Evolutionary conservation across 208 protist species (phyloP), one percentile per base, ranked within the genome.

Genomic region (Zelonia costaricensis): DNA sequence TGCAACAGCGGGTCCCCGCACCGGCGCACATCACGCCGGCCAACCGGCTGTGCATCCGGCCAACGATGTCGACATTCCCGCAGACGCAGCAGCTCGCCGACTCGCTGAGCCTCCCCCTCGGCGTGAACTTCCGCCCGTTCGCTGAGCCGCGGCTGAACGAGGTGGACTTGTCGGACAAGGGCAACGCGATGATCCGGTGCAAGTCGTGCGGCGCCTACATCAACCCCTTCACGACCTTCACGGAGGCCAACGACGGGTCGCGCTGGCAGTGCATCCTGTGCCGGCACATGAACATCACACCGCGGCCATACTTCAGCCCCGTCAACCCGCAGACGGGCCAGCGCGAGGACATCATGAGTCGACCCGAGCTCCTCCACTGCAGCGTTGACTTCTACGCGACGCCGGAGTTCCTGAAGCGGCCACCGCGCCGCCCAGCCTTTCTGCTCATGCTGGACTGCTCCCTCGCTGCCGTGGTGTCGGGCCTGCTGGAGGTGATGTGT

Each of bases 251-350:
- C 52, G 66, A 69, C 42, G 97, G 98, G 23, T 64, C 80, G 4
- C 74, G 86, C 44, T 99, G 96, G 96, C 80, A 88, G 64, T 99
- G 98, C 81, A 97, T 94, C 58, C 42, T 99, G 28, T 99, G 98
- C 80, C 69, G 71, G 30, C 46, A 90, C 16, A 23, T 96, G 6
- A 99, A 99, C 80, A 96, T 98, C n/a, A 86, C 87, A 35, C 61
- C 75, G 25, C 36, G 59, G 7, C 61, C 59, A 35, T 83, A 83
- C 72, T 96, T 80, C 64, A 82, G 83, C 66, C 53, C 22, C 52
- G 64, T 98, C 28, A 92, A 99, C 67, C 66, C 56, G n/a, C 44
- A 74, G 27, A 91, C 83, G n/a, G 93, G 94, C 4, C 65, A 87
- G 44, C 82, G 94, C 8, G 44, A 69, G 47, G 96, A 98, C 69